Evolutionary conservation across 2,329 filamentous ascomycete species (phyloP).

Genomic region (Cucurbitaria berberidis): DNA sequence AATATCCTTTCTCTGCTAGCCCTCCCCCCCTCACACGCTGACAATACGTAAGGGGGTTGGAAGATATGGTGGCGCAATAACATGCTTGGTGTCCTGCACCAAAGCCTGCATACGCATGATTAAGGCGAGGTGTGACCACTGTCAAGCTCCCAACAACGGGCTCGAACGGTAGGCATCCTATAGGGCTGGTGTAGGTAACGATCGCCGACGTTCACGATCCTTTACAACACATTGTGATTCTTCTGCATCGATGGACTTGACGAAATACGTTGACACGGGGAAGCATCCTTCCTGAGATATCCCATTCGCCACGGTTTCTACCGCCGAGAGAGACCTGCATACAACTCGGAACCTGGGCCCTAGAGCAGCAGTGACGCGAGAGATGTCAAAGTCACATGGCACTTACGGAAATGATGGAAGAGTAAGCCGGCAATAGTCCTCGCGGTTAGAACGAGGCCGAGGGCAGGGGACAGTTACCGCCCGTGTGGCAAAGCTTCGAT

Average conservation of each 20-base stretch:
- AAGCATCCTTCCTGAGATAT: background rate
- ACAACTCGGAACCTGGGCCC: too few relatives aligned
- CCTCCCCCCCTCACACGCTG: constrained; percentile 9
- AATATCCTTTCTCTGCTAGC: constrained; percentile 1
- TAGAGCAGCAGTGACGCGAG: constrained; percentile 1
- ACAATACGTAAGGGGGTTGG: constrained; percentile 5
- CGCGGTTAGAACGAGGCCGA: background rate
- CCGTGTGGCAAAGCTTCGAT: constrained; percentile 36
- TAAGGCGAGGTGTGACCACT: constrained; percentile 12
- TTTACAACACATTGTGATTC: constrained; percentile 5
- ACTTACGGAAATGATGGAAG: background rate
- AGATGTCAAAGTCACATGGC: constrained; percentile 11
- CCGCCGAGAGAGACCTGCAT: too few relatives aligned
- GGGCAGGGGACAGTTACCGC: constrained; percentile 18
- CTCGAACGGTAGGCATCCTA: constrained; percentile 13
- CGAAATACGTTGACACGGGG: background rate
- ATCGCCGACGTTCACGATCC: constrained; percentile 20
- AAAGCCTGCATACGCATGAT: constrained; percentile 16
- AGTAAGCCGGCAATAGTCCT: constrained; percentile 11
- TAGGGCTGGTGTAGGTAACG: constrained; percentile 33
- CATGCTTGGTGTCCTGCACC: constrained; percentile 9
- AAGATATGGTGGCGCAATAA: constrained; percentile 7
- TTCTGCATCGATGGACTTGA: constrained; percentile 6
- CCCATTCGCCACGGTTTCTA: background rate
- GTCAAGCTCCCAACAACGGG: constrained; percentile 10